A percentile compares a stretch with the other conserved stretches of the same genome.
Conservation (phyloP, 2,329 filamentous ascomycete species). For the Colletotrichum nymphaeae region DNA sequence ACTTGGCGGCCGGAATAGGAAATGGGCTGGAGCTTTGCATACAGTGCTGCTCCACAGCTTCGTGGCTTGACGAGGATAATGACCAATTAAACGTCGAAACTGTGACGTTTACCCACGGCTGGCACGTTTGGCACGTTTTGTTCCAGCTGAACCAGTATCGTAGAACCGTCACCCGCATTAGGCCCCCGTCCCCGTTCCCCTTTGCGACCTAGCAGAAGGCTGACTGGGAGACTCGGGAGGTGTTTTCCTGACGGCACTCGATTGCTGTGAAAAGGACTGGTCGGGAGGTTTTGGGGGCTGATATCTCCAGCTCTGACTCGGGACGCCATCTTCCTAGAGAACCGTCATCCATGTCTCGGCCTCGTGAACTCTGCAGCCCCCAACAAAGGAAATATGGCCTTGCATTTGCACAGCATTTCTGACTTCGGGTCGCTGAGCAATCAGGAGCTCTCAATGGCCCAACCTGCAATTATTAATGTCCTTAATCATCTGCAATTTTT, state of each 20-base stretch:
- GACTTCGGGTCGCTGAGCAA: background rate
- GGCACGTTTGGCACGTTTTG: constrained; percentile 26
- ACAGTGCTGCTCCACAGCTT: constrained; percentile 20
- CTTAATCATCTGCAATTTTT: background rate
- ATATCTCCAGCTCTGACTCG: constrained; percentile 28
- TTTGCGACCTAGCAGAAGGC: constrained; percentile 34
- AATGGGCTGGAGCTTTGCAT: constrained; percentile 32
- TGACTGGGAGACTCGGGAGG: constrained; percentile 19
- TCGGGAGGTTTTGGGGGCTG: constrained; percentile 15
- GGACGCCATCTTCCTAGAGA: constrained; percentile 17
- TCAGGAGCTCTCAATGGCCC: constrained; percentile 6
- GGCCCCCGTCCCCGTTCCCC: constrained; percentile 13
- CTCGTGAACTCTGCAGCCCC: constrained; percentile 8
- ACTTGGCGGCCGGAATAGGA: constrained; percentile 33
- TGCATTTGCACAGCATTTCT: background rate
- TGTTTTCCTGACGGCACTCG: background rate
- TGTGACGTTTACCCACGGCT: background rate
- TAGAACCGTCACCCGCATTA: constrained; percentile 29
- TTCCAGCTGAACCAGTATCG: constrained; percentile 29
- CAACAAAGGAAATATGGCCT: background rate
- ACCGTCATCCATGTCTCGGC: background rate
- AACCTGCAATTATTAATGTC: background rate
- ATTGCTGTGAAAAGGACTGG: constrained; percentile 33
- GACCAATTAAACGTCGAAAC: constrained; percentile 21
- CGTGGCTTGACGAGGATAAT: constrained; percentile 12